Evolutionary conservation across 179 eudicot genomes (phyloP).

Genomic region (Silene noctiflora): DNA sequence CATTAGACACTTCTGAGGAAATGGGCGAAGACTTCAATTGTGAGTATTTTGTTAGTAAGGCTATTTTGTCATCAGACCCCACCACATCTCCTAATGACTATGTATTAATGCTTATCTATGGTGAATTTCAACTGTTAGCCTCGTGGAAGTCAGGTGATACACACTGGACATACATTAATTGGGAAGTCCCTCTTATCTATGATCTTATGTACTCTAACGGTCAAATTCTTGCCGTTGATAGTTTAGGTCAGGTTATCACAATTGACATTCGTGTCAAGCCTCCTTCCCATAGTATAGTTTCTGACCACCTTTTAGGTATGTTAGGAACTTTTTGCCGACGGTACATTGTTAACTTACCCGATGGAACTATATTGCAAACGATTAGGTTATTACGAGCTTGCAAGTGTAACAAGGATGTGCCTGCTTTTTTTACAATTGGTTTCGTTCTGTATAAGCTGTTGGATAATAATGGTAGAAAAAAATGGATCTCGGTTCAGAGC

Average conservation of each 20-base stretch:
- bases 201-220: constrained; percentile 14
- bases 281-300: not conserved
- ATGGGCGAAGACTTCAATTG: not conserved
- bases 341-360: constrained; percentile 25
- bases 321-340: constrained; percentile 3
- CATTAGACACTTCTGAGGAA: constrained; percentile 10
- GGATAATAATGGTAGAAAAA: not conserved
- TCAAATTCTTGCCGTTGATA: constrained; percentile 13
- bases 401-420: not conserved
- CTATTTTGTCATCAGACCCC: constrained; percentile 24
- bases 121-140: constrained; percentile 15
- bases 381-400: constrained; percentile 5
- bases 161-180: constrained; percentile 20
- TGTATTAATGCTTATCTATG: constrained; percentile 21
- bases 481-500: not conserved
- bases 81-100: constrained; percentile 11
- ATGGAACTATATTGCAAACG: constrained; percentile 22
- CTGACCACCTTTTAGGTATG: not conserved
- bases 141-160: constrained; percentile 24
- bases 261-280: constrained; percentile 3
- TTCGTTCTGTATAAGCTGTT: constrained; percentile 9
- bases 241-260: constrained; percentile 10
- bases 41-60: constrained; percentile 22
- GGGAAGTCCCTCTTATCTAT: constrained; percentile 3
- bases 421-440: not conserved